Base-by-base conservation (phyloP, 2,329 filamentous ascomycete species). In the Diplodia intermedia region DNA sequence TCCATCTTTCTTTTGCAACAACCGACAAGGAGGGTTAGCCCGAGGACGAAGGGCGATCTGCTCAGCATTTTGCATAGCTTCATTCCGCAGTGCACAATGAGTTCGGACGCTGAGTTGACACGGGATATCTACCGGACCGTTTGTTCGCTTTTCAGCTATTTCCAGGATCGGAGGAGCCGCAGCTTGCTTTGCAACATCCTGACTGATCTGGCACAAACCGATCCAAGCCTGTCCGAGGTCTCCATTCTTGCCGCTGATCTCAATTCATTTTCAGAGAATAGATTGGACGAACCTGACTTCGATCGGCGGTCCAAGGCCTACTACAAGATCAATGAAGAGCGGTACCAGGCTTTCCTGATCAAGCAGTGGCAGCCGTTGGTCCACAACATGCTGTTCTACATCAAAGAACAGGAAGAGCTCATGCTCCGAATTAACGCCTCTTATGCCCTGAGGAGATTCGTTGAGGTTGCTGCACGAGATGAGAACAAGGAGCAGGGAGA, bases 381-480 rank as follows among this genome's bases (percentile, higher is more conserved):
- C 12, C 91, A 94, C 80, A 99, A 98, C 75, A 87, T 97, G 82
- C 84, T 97, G 1, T 98, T 90, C 79, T 95, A 91, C 75, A 90
- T 97, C 71, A 90, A 89, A 71, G 88, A 94, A 71, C 90, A 93
- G 67, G 93, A 97, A 70, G 95, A 99, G 77, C 90, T 96, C 71
- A 91, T 92, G 55, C 91, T 97, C 60, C 82, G 97, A 68, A 84
- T 87, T 2, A 97, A 94, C 76, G 92, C 95, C 7, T 91, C 93
- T 0, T 90, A 94, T 74, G 88, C 88, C 6, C 81, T 99, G 49
- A 91, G 91, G 73, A 86, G 89, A 63, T 95, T 97, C 74, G 85
- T 97, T 40, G 86, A 92, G 72, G 78, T 79, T 14, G 77, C 80
- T 4, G 85, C 86, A 57, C 84, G 85, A 2, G 81, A 85, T 2